Evolutionary conservation across 2,329 filamentous ascomycete genomes (phyloP).

Genomic region (Cladorrhinum sp.): DNA sequence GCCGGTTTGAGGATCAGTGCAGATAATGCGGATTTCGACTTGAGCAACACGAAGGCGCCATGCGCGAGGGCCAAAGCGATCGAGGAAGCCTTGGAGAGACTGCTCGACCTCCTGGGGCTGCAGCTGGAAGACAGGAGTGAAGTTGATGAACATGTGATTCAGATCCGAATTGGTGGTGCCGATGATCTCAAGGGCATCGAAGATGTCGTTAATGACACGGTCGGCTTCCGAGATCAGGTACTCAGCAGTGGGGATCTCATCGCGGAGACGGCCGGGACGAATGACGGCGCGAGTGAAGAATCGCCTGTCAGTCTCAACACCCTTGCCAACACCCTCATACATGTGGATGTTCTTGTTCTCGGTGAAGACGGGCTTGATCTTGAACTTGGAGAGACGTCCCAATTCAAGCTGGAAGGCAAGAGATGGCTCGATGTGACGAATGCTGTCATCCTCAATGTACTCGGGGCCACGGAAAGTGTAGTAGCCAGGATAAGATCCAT

Average conservation of each 20-base stretch:
- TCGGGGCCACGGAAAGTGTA: slow-evolving; percentile 94
- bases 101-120: slow-evolving; percentile 86
- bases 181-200: slow-evolving; percentile 96
- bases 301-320: slow-evolving; percentile 91
- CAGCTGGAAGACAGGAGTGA: slow-evolving; percentile 93
- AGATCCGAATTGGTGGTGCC: slow-evolving; percentile 99
- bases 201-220: slow-evolving; percentile 93
- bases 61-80: slow-evolving; percentile 89
- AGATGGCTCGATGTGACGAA: slow-evolving; percentile 94
- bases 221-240: slow-evolving; percentile 98
- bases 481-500: slow-evolving; percentile 94
- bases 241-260: slow-evolving; percentile 97
- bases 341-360: slow-evolving; percentile 99
- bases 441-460: slow-evolving; percentile 89
- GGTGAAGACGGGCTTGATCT: slow-evolving; percentile 97
- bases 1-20: slow-evolving; percentile 83
- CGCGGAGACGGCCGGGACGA: slow-evolving; percentile 85
- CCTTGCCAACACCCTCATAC: slow-evolving; percentile 94
- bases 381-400: slow-evolving; percentile 89
- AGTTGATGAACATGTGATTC: slow-evolving; percentile 99
- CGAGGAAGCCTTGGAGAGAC: slow-evolving; percentile 90
- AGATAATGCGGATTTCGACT: slow-evolving; percentile 97
- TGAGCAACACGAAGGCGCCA: slow-evolving; percentile 97
- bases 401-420: slow-evolving; percentile 98
- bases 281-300: slow-evolving; percentile 98